Percentiles rank a stretch among this genome's conserved stretches.
phyloP scores from a whole-genome alignment of 352 stramenopile genomes.

The Phytophthora chlamydospora region DNA sequence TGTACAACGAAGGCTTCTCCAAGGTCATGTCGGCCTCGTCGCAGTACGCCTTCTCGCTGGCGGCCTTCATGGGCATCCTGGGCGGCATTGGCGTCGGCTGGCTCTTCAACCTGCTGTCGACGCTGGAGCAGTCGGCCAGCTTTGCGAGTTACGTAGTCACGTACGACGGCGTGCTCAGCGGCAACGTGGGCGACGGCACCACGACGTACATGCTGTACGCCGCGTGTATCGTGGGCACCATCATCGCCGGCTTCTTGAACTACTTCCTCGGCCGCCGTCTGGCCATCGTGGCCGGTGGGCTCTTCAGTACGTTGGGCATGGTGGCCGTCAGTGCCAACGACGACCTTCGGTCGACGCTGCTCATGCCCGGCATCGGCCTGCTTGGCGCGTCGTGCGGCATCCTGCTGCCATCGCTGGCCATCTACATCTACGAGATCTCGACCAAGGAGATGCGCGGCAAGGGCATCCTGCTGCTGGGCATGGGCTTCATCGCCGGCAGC shows the following conservation, averaged over 20 bases:
- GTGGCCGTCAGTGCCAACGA: conserved; percentile 64
- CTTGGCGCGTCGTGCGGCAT: conserved; percentile 69
- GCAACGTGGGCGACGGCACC: conserved; percentile 61
- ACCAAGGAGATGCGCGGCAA: conserved; percentile 81
- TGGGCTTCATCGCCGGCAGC: conserved; percentile 68
- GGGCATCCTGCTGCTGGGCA: conserved; percentile 64
- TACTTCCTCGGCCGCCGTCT: conserved; percentile 71
- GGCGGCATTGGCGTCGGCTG: conserved; percentile 67
- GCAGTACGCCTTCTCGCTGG: conserved; percentile 80
- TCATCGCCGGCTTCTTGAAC: conserved; percentile 58
- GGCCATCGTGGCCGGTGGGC: conserved; percentile 62
- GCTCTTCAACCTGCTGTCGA: conserved; percentile 71
- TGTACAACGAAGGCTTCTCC: conserved; percentile 88
- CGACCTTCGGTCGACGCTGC: conserved; percentile 44
- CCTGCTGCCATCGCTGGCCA: conserved; percentile 65
- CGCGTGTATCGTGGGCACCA: conserved; percentile 50
- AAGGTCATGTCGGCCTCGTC: conserved; percentile 82
- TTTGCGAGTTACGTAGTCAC: conserved; percentile 73
- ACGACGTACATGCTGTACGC: conserved; percentile 66
- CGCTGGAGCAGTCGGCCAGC: conserved; percentile 64
- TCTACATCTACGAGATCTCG: conserved; percentile 87
- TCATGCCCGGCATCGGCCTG: conserved; percentile 65
- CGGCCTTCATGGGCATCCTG: conserved; percentile 68
- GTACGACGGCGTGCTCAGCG: conserved; percentile 59
- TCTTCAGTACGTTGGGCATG: conserved; percentile 74